Percentiles rank a stretch among this genome's conserved stretches.
phyloP scores from a whole-genome alignment of 2,329 filamentous ascomycete species.

The Venturiaceae sp. region DNA sequence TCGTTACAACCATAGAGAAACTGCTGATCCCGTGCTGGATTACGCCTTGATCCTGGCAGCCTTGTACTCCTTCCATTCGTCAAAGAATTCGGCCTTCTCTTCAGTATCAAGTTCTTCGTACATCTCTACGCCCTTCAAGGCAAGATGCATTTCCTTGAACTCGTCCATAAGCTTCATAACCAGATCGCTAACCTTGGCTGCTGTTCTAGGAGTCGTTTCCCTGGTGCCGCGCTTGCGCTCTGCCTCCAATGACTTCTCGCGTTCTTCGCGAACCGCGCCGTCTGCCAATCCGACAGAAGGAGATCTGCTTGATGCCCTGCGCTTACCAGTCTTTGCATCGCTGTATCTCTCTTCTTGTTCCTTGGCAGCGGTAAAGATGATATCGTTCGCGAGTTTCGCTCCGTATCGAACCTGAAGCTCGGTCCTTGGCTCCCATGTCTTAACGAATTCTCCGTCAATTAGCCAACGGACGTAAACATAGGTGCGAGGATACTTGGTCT shows the following conservation, averaged over 20 bases:
- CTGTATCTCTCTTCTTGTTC: slow-evolving; percentile 7
- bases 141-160: slow-evolving; percentile 4
- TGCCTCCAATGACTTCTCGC: slow-evolving; percentile 4
- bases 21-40: background rate
- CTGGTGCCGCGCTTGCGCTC: slow-evolving; percentile 6
- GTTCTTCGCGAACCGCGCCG: slow-evolving; percentile 4
- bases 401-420: slow-evolving; percentile 5
- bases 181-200: slow-evolving; percentile 6
- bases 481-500: slow-evolving; percentile 6
- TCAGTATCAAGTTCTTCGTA: slow-evolving; percentile 6
- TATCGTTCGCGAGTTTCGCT: slow-evolving; percentile 6
- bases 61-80: slow-evolving; percentile 6
- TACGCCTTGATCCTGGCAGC: slow-evolving; percentile 4
- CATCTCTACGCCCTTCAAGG: slow-evolving; percentile 2
- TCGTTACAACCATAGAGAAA: slow-evolving; percentile 6
- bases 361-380: slow-evolving; percentile 7
- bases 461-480: slow-evolving; percentile 6
- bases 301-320: slow-evolving; percentile 7
- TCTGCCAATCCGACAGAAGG: slow-evolving; percentile 6
- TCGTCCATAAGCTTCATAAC: slow-evolving; percentile 5
- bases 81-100: slow-evolving; percentile 4
- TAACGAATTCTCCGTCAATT: slow-evolving; percentile 4
- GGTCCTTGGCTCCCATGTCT: slow-evolving; percentile 5
- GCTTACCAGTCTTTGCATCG: slow-evolving; percentile 5
- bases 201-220: slow-evolving; percentile 4